Evolutionary conservation across 768 basidiomycete genomes (phyloP).

Genomic region (Krasilnikovozyma curviuscula): DNA sequence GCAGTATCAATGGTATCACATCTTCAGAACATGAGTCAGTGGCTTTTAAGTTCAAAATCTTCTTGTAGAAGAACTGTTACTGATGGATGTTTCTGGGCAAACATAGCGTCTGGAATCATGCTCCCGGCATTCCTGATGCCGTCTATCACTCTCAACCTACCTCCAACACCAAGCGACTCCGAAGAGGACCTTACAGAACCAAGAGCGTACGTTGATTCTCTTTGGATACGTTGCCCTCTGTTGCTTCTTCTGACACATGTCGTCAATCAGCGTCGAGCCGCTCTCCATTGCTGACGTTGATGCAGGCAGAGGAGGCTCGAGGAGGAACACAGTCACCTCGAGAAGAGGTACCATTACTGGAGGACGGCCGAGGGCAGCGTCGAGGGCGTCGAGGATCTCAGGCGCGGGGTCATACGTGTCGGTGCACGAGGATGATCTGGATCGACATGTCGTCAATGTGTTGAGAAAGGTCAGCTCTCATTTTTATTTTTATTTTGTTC

Average conservation of each 20-base stretch:
- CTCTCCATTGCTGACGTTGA: too few relatives aligned
- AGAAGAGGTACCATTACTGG: background rate
- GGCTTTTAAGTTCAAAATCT: too few relatives aligned
- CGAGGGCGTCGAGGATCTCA: background rate
- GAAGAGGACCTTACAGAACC: too few relatives aligned
- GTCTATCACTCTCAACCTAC: background rate
- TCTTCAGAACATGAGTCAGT: constrained; percentile 10
- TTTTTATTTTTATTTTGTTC: too few relatives aligned
- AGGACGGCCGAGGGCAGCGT: background rate
- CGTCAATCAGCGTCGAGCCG: too few relatives aligned
- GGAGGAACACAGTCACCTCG: background rate
- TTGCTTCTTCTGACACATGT: too few relatives aligned
- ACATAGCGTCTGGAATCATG: constrained; percentile 3
- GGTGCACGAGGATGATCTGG: constrained; percentile 32
- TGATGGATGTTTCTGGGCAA: too few relatives aligned
- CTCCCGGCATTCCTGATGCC: constrained; percentile 2
- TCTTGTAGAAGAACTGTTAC: too few relatives aligned
- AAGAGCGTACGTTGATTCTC: too few relatives aligned
- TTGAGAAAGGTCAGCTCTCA: too few relatives aligned
- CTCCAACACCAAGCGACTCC: background rate
- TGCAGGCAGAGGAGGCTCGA: background rate
- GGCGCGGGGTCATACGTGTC: background rate
- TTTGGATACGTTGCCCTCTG: too few relatives aligned
- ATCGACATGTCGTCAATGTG: constrained; percentile 60
- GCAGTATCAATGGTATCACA: constrained; percentile 7